A percentile compares a stretch with the other conserved stretches of the same genome.
Conservation (phyloP, 2,329 filamentous ascomycete genomes). For the Ceratocystis albifundus region DNA sequence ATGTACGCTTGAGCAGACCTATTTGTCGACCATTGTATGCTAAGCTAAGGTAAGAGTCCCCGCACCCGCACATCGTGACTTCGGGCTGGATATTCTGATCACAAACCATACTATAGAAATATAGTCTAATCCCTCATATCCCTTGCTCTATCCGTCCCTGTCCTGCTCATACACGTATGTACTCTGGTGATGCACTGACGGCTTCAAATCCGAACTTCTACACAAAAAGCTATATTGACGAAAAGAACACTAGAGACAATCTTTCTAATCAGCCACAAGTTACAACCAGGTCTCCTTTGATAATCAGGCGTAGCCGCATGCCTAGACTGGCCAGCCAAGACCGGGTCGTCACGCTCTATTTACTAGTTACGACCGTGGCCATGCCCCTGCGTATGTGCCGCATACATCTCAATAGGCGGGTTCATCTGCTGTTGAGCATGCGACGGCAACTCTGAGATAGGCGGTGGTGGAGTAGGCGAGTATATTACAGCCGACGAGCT, state of each 20-base stretch:
- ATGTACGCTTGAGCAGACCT: neutral
- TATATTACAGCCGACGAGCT: neutral
- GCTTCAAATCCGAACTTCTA: neutral
- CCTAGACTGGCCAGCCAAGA: no score
- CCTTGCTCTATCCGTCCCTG: neutral
- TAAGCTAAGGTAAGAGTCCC: no score
- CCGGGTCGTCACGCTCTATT: no score
- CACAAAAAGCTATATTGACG: neutral
- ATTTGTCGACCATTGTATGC: neutral
- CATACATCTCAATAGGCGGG: conserved; percentile 19
- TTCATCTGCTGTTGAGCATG: conserved; percentile 15
- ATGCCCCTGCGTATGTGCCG: neutral
- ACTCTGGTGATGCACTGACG: neutral
- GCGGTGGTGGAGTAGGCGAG: conserved; percentile 2
- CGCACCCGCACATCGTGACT: no score
- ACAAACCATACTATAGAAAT: no score
- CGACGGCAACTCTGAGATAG: conserved; percentile 53
- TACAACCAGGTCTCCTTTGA: neutral
- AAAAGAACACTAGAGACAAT: neutral
- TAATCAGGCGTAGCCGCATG: neutral
- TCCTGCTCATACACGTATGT: neutral
- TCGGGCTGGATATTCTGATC: no score
- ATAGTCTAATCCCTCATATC: neutral
- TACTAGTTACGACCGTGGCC: neutral
- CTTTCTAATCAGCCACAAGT: neutral